A percentile compares a stretch with the other conserved stretches of the same genome.
Evolutionary conservation across 257 asterid genomes (phyloP).

Genomic region (Solanum bulbocastanum): DNA sequence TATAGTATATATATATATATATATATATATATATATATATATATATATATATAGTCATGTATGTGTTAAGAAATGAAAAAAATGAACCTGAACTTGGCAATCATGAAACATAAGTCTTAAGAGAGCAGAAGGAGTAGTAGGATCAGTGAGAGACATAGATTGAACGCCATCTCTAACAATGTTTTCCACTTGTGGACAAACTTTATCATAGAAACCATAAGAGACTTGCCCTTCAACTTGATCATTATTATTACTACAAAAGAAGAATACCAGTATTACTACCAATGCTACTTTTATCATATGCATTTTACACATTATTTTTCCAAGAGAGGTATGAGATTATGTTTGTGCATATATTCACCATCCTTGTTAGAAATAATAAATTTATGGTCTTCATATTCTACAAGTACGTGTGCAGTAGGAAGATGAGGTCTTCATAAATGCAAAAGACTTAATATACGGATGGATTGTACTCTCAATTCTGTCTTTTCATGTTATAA

Average conservation of each 20-base stretch:
- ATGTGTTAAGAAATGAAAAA: neutral
- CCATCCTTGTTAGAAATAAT: neutral
- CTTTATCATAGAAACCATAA: constrained; percentile 13
- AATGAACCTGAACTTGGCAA: constrained; percentile 52
- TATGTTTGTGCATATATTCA: neutral
- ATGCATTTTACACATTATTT: neutral
- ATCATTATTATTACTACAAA: neutral
- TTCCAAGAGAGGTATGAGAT: neutral
- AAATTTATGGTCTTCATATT: neutral
- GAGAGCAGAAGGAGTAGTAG: constrained; percentile 36
- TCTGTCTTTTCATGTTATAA: too few species aligned
- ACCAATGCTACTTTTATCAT: neutral
- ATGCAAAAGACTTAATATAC: neutral
- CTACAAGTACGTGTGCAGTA: neutral
- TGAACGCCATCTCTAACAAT: constrained; percentile 24
- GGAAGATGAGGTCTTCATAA: neutral
- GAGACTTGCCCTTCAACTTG: constrained; percentile 2
- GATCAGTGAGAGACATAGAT: constrained; percentile 24
- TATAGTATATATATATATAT: too few species aligned
- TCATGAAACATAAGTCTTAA: constrained; percentile 59
- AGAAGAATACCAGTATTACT: neutral
- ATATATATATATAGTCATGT: too few species aligned
- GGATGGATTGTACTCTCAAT: too few species aligned
- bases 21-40: too few species aligned
- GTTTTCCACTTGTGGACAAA: constrained; percentile 33